Conservation (phyloP, 2,329 filamentous ascomycete genomes). For the Neurospora sp. region DNA sequence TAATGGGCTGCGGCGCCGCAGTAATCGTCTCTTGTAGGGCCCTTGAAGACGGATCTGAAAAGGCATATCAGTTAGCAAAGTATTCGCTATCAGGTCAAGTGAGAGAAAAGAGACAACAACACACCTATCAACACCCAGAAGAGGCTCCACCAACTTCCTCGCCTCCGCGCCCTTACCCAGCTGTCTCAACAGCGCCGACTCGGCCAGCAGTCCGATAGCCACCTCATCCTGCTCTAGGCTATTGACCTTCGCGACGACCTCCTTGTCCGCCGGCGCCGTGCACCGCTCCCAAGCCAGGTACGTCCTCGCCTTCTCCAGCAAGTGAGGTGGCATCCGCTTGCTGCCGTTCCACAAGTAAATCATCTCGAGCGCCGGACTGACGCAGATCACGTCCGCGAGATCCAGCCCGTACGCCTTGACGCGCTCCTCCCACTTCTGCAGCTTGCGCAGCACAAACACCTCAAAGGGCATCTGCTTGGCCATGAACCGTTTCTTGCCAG, state of each 20-base stretch:
- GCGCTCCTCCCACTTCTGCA: slow-evolving; percentile 79
- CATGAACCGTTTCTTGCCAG: slow-evolving; percentile 85
- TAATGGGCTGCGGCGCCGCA: slow-evolving; percentile 68
- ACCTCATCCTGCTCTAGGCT: slow-evolving; percentile 45
- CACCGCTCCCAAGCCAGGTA: slow-evolving; percentile 59
- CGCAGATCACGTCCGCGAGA: slow-evolving; percentile 70
- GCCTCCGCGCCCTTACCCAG: slow-evolving; percentile 56
- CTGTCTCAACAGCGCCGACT: slow-evolving; percentile 55
- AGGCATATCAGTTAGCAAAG: slow-evolving; percentile 7
- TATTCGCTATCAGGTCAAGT: not conserved
- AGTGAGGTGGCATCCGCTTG: slow-evolving; percentile 61
- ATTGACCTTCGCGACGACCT: slow-evolving; percentile 31
- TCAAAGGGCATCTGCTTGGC: slow-evolving; percentile 84
- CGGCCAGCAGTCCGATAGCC: slow-evolving; percentile 57
- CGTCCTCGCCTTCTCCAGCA: slow-evolving; percentile 54
- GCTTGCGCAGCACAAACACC: slow-evolving; percentile 70
- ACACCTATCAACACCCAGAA: slow-evolving; percentile 56
- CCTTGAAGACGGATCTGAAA: slow-evolving; percentile 44
- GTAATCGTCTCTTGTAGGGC: slow-evolving; percentile 58
- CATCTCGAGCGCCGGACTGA: slow-evolving; percentile 82
- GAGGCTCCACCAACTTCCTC: slow-evolving; percentile 51
- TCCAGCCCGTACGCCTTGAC: slow-evolving; percentile 57
- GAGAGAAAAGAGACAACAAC: slow-evolving; percentile 13
- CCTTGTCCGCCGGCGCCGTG: slow-evolving; percentile 31
- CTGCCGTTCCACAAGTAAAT: slow-evolving; percentile 87